Conservation (phyloP, 768 basidiomycete species). For the Agaricus sinodeliciosus region DNA sequence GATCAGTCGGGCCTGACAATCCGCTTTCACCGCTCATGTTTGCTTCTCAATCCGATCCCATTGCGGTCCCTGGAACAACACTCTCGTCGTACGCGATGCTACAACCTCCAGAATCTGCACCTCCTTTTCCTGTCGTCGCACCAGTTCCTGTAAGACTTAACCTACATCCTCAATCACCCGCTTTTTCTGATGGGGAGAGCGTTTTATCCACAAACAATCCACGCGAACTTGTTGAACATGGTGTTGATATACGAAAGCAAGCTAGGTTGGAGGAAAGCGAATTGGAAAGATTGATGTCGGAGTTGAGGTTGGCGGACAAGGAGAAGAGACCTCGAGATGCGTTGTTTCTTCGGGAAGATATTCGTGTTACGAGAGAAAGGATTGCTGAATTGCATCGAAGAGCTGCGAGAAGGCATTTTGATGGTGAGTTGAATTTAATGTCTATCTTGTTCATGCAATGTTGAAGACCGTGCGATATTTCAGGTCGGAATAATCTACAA, state of each 20-base stretch:
- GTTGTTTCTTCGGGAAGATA: slow-evolving; percentile 30
- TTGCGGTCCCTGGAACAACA: background rate
- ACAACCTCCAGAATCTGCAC: slow-evolving; percentile 7
- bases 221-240: slow-evolving; percentile 24
- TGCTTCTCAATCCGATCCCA: slow-evolving; percentile 2
- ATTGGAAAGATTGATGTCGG: slow-evolving; percentile 18
- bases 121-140: background rate
- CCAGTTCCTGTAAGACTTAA: background rate
- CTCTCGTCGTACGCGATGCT: slow-evolving; percentile 6
- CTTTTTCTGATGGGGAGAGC: slow-evolving; percentile 16
- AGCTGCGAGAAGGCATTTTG: slow-evolving; percentile 39
- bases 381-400: slow-evolving; percentile 34
- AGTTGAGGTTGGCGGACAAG: slow-evolving; percentile 22
- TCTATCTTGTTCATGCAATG: background rate
- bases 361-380: slow-evolving; percentile 27
- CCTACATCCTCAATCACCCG: slow-evolving; percentile 6
- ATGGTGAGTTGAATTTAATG: slow-evolving; percentile 24
- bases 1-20: background rate
- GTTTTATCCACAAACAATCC: slow-evolving; percentile 26
- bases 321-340: slow-evolving; percentile 30
- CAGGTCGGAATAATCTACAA: slow-evolving; percentile 23
- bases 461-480: background rate
- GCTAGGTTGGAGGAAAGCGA: slow-evolving; percentile 33
- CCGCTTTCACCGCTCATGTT: slow-evolving; percentile 16
- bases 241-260: slow-evolving; percentile 31